Percentiles rank a stretch among this genome's conserved stretches.
These are phyloP conservation scores for Claviceps africana DNA, from an alignment of 2,329 filamentous ascomycete genomes.

Conservation along the genomic window DNA sequence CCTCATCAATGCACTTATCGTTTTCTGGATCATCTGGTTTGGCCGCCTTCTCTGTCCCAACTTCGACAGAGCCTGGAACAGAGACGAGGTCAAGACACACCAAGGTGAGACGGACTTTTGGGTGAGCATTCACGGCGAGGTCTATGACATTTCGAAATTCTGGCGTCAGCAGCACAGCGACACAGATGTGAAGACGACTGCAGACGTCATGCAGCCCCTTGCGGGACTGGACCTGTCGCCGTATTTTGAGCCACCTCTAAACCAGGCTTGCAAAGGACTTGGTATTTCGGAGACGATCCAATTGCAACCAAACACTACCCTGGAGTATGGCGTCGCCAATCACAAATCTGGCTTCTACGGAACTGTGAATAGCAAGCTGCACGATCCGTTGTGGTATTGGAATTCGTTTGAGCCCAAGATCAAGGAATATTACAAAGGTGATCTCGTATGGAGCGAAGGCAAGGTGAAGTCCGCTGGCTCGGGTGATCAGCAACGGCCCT, in stretches of 20 bases:
- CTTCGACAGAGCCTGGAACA: conserved; percentile 76
- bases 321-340: conserved; percentile 37
- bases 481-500: conserved; percentile 48
- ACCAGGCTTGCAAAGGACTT: conserved; percentile 58
- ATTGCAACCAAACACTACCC: conserved; percentile 52
- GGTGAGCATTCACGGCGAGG: conserved; percentile 74
- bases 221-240: conserved; percentile 65
- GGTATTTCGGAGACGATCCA: conserved; percentile 42
- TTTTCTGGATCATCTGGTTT: conserved; percentile 88
- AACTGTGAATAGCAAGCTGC: conserved; percentile 42
- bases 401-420: conserved; percentile 63
- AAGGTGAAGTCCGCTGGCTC: conserved; percentile 52
- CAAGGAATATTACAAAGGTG: conserved; percentile 73
- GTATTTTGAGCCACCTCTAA: conserved; percentile 76
- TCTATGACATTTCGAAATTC: conserved; percentile 87
- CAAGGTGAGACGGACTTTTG: conserved; percentile 64
- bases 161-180: conserved; percentile 79
- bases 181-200: conserved; percentile 42
- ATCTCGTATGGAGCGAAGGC: conserved; percentile 56
- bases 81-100: conserved; percentile 55
- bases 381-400: conserved; percentile 62
- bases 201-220: conserved; percentile 58
- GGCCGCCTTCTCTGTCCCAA: conserved; percentile 80
- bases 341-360: conserved; percentile 58
- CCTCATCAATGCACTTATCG: conserved; percentile 63